phyloP scores from a whole-genome alignment of 2,329 filamentous ascomycete genomes.

The Aureobasidium sp. region DNA sequence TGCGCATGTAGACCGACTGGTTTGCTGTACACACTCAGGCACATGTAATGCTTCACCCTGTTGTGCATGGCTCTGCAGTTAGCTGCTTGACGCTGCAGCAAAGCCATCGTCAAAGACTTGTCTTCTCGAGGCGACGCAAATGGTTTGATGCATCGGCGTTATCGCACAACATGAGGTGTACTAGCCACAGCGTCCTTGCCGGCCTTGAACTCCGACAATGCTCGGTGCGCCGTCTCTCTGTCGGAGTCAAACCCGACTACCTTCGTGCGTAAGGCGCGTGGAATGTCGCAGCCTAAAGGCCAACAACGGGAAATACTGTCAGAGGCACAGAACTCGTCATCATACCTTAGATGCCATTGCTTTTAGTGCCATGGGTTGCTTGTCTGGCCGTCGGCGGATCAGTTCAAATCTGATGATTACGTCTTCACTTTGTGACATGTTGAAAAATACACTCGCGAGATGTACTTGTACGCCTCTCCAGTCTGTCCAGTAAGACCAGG shows the following conservation, averaged over 20 bases:
- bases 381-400: neutral
- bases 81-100: neutral
- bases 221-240: neutral
- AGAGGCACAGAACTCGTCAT: neutral
- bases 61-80: neutral
- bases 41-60: neutral
- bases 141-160: neutral
- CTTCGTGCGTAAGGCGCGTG: neutral
- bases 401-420: neutral
- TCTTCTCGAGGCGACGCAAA: neutral
- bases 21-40: neutral
- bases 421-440: slow-evolving; percentile 1
- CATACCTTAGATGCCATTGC: neutral
- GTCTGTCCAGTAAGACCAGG: neutral
- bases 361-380: neutral
- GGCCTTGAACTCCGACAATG: neutral
- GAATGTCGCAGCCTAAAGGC: neutral
- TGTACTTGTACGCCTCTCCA: neutral
- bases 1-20: neutral
- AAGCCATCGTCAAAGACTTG: neutral
- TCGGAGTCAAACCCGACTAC: neutral
- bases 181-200: neutral
- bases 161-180: neutral
- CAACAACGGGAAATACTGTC: neutral
- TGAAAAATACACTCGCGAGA: neutral